phyloP scores from a whole-genome alignment of 2,329 filamentous ascomycete species.

The Amesomyces nigricolor region DNA sequence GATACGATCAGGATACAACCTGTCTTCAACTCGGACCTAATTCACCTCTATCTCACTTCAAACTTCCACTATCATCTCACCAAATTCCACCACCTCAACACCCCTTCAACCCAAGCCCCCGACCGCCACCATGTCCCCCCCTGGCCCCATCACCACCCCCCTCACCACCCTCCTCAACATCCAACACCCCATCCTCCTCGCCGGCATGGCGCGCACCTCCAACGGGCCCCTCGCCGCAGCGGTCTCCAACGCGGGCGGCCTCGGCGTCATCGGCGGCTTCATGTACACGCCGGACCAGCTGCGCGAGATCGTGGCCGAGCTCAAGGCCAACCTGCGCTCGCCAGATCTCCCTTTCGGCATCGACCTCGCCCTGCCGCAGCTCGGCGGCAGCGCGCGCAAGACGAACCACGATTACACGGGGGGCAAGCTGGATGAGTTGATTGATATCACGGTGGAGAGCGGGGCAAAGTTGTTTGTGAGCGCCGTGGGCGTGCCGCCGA shows the following conservation, averaged over 20 bases:
- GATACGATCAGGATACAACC: too few relatives aligned
- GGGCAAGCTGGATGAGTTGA: constrained; percentile 79
- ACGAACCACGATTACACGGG: constrained; percentile 96
- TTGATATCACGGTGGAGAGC: constrained; percentile 78
- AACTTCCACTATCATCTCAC: not conserved
- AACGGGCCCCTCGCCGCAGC: constrained; percentile 74
- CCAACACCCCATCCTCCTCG: constrained; percentile 82
- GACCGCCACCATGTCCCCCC: constrained; percentile 35
- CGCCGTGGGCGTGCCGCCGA: constrained; percentile 82
- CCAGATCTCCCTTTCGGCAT: constrained; percentile 79
- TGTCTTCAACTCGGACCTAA: too few relatives aligned
- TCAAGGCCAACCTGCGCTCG: constrained; percentile 66
- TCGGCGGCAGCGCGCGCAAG: constrained; percentile 75
- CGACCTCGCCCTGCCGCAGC: constrained; percentile 84
- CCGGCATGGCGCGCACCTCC: constrained; percentile 87
- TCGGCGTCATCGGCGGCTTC: constrained; percentile 68
- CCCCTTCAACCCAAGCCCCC: not conserved
- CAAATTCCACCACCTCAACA: not conserved
- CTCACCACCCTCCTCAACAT: constrained; percentile 76
- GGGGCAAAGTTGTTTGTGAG: constrained; percentile 81
- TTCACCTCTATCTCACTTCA: too few relatives aligned
- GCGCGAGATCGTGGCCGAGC: constrained; percentile 74
- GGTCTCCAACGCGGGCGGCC: constrained; percentile 81
- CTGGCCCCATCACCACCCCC: constrained; percentile 64
- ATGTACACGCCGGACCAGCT: constrained; percentile 70